These are phyloP conservation scores for Magnaporthiopsis rhizophila DNA, from an alignment of 2,329 filamentous ascomycete species.

Conservation along the genomic window DNA sequence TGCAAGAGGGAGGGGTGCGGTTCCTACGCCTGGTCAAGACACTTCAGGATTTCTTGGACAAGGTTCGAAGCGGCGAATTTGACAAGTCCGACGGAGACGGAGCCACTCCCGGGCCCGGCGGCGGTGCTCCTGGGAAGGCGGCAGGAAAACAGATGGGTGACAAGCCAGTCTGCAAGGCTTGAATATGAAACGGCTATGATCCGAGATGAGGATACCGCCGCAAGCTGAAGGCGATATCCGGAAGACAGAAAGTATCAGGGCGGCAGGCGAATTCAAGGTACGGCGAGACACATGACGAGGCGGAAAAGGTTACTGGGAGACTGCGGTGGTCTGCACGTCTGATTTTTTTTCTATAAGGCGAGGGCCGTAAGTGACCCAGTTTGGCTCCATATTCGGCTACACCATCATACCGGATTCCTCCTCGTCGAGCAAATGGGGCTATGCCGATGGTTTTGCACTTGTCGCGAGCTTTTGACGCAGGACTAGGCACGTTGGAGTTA, in stretches of 20 bases:
- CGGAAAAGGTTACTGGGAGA: not conserved
- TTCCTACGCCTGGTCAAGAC: not conserved
- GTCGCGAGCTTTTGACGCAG: slow-evolving; percentile 28
- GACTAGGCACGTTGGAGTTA: slow-evolving; percentile 19
- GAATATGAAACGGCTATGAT: not conserved
- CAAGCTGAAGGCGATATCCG: not conserved
- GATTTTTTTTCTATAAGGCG: too few species aligned
- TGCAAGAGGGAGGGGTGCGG: not conserved
- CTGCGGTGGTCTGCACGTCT: too few species aligned
- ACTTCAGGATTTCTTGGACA: slow-evolving; percentile 4
- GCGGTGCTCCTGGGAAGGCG: not conserved
- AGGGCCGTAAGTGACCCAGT: too few species aligned
- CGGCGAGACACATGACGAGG: not conserved
- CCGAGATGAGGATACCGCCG: not conserved
- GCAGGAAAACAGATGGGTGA: not conserved
- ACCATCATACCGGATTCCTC: slow-evolving; percentile 4
- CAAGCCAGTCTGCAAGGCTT: not conserved
- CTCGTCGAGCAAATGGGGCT: slow-evolving; percentile 10
- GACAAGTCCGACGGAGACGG: not conserved
- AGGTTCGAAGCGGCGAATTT: not conserved
- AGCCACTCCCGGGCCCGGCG: not conserved
- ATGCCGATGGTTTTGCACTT: slow-evolving; percentile 5
- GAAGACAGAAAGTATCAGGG: not conserved
- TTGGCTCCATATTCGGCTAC: not conserved
- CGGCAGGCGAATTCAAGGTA: not conserved